Conservation (phyloP, 805 yeast genomes). For the Blastobotrys attinorum region DNA sequence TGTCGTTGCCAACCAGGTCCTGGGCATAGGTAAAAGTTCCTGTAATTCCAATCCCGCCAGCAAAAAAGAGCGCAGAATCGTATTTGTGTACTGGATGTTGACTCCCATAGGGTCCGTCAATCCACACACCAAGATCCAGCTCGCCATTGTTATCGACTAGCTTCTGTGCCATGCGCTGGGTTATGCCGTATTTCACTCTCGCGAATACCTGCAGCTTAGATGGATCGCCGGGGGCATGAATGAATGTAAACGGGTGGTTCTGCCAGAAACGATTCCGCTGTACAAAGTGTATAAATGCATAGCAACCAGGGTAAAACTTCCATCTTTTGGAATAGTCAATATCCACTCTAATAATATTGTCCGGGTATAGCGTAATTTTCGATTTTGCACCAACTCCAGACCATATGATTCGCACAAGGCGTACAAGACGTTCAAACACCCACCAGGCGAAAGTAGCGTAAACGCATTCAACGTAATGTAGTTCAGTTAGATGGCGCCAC, state of each 20-base stretch:
- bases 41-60: conserved; percentile 60
- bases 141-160: background rate
- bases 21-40: conserved; percentile 41
- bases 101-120: conserved; percentile 61
- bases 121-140: conserved; percentile 2
- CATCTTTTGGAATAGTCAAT: conserved; percentile 37
- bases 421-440: conserved; percentile 54
- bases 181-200: conserved; percentile 16
- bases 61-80: conserved; percentile 35
- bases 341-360: conserved; percentile 18
- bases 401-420: conserved; percentile 44
- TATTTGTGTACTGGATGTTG: conserved; percentile 33
- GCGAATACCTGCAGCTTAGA: conserved; percentile 12
- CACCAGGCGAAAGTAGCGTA: conserved; percentile 56
- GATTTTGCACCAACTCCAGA: conserved; percentile 43
- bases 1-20: conserved; percentile 5
- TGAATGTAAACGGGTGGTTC: conserved; percentile 62
- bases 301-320: conserved; percentile 47
- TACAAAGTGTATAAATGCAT: conserved; percentile 49
- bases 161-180: conserved; percentile 7
- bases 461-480: conserved; percentile 26
- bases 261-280: conserved; percentile 52
- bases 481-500: conserved; percentile 41
- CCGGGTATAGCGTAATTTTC: conserved; percentile 5
- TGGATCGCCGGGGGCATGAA: conserved; percentile 9